Evolutionary conservation across 148 eudicot species (phyloP).

Genomic region (Gaultheria prostrata): DNA sequence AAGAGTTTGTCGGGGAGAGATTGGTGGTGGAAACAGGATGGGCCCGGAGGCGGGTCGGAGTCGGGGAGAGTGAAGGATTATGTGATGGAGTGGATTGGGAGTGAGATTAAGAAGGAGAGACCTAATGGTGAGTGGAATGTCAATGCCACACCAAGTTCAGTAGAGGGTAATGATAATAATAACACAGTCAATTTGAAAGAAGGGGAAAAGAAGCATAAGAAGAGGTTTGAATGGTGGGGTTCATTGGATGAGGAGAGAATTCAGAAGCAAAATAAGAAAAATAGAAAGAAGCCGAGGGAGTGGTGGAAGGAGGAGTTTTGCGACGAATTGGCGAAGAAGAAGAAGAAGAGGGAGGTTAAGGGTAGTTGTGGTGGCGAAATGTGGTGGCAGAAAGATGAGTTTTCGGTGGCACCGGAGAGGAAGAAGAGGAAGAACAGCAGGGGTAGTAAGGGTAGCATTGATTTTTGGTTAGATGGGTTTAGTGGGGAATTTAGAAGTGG

Average conservation of each 20-base stretch:
- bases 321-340: constrained; percentile 73
- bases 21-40: constrained; percentile 99
- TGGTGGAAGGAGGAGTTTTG: constrained; percentile 99
- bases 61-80: constrained; percentile 82
- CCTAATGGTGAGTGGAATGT: constrained; percentile 55
- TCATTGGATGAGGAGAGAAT: constrained; percentile 54
- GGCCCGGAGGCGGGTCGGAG: constrained; percentile 44
- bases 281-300: constrained; percentile 78
- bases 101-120: constrained; percentile 85
- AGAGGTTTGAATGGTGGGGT: constrained; percentile 75
- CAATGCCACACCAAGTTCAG: constrained; percentile 31
- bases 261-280: constrained; percentile 51
- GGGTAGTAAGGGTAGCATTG: constrained; percentile 62
- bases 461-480: constrained; percentile 93
- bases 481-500: constrained; percentile 73
- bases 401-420: constrained; percentile 56
- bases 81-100: constrained; percentile 98
- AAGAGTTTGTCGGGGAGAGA: constrained; percentile 58
- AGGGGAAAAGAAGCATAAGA: constrained; percentile 53
- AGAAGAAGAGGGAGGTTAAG: constrained; percentile 47
- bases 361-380: constrained; percentile 39
- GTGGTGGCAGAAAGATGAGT: constrained; percentile 94
- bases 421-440: constrained; percentile 66
- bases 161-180: constrained; percentile 17
- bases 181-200: constrained; percentile 14